A percentile compares a stretch with the other conserved stretches of the same genome.
These are phyloP conservation scores for Tuber brumale DNA, from an alignment of 495 filamentous ascomycete genomes.

Conservation along the genomic window DNA sequence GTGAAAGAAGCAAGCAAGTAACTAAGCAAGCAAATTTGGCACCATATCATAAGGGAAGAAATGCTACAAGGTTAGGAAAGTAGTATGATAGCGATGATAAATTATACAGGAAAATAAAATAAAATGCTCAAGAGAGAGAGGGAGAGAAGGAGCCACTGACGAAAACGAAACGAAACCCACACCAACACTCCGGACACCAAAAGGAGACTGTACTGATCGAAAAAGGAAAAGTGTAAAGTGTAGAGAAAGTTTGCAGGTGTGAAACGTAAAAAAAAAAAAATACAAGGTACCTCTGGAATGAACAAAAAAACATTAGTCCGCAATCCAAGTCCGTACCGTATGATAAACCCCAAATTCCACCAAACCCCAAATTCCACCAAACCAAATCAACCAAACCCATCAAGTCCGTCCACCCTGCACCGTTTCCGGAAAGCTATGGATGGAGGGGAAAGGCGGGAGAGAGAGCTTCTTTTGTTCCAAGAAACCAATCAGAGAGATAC, in stretches of 20 bases:
- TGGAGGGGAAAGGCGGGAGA: constrained; percentile 12
- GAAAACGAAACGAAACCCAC: constrained; percentile 3
- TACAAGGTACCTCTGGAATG: constrained; percentile 6
- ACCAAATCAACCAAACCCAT: constrained; percentile 6
- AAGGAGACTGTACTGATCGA: background rate
- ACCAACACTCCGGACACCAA: background rate
- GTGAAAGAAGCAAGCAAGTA: background rate
- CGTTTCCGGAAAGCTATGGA: constrained; percentile 20
- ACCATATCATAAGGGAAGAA: background rate
- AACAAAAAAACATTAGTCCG: constrained; percentile 31
- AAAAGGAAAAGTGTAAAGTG: background rate
- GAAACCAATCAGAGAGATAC: background rate
- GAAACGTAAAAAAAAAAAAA: constrained; percentile 4
- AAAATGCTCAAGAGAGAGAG: background rate
- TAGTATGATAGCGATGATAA: background rate
- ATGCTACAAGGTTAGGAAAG: background rate
- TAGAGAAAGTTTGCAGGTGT: background rate
- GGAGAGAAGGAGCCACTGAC: background rate
- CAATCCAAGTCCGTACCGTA: constrained; percentile 19
- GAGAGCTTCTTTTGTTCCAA: background rate
- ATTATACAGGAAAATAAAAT: background rate
- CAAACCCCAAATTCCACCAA: constrained; percentile 23
- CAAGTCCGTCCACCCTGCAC: constrained; percentile 22
- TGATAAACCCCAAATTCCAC: constrained; percentile 17
- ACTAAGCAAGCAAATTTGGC: background rate